Conservation (phyloP, 768 basidiomycete genomes). For the Tulasnella sp. region DNA sequence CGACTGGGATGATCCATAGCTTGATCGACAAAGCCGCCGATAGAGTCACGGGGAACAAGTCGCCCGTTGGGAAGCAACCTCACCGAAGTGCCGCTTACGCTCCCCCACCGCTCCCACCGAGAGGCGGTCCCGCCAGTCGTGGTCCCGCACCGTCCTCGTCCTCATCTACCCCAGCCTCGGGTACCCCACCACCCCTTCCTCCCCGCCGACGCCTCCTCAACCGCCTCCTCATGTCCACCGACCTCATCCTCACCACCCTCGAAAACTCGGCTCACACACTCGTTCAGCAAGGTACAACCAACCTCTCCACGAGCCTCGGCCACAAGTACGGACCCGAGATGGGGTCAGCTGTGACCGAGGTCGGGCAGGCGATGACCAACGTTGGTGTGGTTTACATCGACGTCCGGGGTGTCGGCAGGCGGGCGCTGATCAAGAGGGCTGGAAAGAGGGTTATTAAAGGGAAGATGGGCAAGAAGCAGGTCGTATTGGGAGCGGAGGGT, state of each 20-base stretch:
- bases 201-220: slow-evolving; percentile 23
- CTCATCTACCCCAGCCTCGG: neutral
- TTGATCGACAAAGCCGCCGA: slow-evolving; percentile 50
- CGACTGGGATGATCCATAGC: slow-evolving; percentile 46
- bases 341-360: slow-evolving; percentile 43
- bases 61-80: neutral
- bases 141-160: neutral
- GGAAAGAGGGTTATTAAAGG: slow-evolving; percentile 48
- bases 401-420: slow-evolving; percentile 55
- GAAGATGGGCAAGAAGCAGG: slow-evolving; percentile 21
- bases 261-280: slow-evolving; percentile 46
- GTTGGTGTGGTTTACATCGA: slow-evolving; percentile 69
- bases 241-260: slow-evolving; percentile 52
- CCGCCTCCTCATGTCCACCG: slow-evolving; percentile 48
- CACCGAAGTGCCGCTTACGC: slow-evolving; percentile 4
- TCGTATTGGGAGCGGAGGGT: slow-evolving; percentile 14
- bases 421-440: slow-evolving; percentile 52
- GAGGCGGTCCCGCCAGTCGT: slow-evolving; percentile 11
- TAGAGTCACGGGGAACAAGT: slow-evolving; percentile 25
- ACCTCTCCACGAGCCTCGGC: slow-evolving; percentile 39
- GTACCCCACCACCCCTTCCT: slow-evolving; percentile 13
- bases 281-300: slow-evolving; percentile 38
- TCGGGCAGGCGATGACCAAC: slow-evolving; percentile 57
- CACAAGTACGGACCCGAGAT: slow-evolving; percentile 62
- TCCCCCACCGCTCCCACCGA: slow-evolving; percentile 29